Percentiles rank a stretch among this genome's conserved stretches.
Evolutionary conservation across 225 moss, liverwort and hornwort species (phyloP).

Genomic region (Takakia lepidozioides): DNA sequence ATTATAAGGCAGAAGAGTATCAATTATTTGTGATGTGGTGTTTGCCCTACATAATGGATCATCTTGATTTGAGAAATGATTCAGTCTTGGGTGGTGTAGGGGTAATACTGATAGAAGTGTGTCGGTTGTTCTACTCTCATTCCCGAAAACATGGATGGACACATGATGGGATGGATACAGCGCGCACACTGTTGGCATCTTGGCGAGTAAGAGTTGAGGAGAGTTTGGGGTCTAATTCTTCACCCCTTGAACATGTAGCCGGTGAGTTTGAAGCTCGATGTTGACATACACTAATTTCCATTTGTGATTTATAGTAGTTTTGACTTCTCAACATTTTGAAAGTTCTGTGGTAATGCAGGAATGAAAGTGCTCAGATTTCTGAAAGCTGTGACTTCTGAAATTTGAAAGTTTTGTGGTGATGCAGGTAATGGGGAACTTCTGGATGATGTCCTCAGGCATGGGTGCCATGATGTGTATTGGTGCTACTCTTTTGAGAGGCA

Average conservation of each 20-base stretch:
- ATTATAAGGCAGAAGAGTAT: neutral
- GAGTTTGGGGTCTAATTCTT: neutral
- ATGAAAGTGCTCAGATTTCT: too few species aligned
- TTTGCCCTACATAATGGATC: neutral
- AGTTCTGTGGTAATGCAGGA: too few species aligned
- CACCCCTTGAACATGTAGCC: neutral
- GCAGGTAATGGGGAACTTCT: too few species aligned
- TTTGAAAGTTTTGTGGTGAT: too few species aligned
- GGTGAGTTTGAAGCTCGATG: too few species aligned
- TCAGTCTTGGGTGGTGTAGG: neutral
- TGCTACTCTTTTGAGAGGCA: neutral
- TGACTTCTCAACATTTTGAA: too few species aligned
- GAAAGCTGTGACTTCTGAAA: too few species aligned
- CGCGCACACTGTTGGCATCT: neutral
- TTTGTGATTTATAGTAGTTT: neutral
- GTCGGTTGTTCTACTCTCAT: neutral
- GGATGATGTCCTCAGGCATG: neutral
- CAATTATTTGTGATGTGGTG: neutral
- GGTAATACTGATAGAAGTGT: neutral
- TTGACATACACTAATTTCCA: too few species aligned
- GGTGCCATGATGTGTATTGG: neutral
- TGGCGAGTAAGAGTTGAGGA: neutral
- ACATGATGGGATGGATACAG: too few species aligned
- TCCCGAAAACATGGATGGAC: neutral
- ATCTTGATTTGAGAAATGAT: neutral